A percentile compares a stretch with the other conserved stretches of the same genome.
Evolutionary conservation across 2,329 filamentous ascomycete species (phyloP).

Genomic region (Xylariaceae sp.): DNA sequence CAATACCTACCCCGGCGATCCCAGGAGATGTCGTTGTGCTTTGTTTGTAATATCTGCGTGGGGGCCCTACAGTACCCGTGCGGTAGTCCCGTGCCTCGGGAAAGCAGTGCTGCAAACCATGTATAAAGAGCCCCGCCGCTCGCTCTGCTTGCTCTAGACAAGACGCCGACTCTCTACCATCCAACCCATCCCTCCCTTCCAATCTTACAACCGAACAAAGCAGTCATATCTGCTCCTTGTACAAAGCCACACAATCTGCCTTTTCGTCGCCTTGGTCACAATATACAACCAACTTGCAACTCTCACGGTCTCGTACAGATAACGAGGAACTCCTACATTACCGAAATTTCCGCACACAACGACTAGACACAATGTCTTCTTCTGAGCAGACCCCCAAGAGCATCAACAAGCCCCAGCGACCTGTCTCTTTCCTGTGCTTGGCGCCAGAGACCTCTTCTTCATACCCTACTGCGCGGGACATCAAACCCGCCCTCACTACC

Average conservation of each 20-base stretch:
- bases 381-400: slow-evolving; percentile 21
- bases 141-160: slow-evolving; percentile 5
- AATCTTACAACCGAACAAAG: slow-evolving; percentile 12
- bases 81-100: slow-evolving; percentile 12
- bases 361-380: slow-evolving; percentile 29
- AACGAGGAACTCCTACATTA: not conserved
- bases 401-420: slow-evolving; percentile 29
- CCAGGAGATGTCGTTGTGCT: slow-evolving; percentile 1
- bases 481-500: slow-evolving; percentile 30
- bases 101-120: slow-evolving; percentile 3
- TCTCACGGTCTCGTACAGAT: slow-evolving; percentile 13
- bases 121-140: slow-evolving; percentile 21
- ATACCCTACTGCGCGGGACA: slow-evolving; percentile 43
- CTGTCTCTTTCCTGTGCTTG: slow-evolving; percentile 50
- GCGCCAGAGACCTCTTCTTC: slow-evolving; percentile 56
- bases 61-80: slow-evolving; percentile 5
- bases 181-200: slow-evolving; percentile 6
- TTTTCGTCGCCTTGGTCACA: not conserved
- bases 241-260: slow-evolving; percentile 6
- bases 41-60: slow-evolving; percentile 17
- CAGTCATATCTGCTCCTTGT: not conserved
- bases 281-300: not conserved
- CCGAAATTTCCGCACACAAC: slow-evolving; percentile 6
- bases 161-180: not conserved
- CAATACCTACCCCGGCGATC: slow-evolving; percentile 1